phyloP scores from a whole-genome alignment of 2,329 filamentous ascomycete species.

The Dendryphion nanum region DNA sequence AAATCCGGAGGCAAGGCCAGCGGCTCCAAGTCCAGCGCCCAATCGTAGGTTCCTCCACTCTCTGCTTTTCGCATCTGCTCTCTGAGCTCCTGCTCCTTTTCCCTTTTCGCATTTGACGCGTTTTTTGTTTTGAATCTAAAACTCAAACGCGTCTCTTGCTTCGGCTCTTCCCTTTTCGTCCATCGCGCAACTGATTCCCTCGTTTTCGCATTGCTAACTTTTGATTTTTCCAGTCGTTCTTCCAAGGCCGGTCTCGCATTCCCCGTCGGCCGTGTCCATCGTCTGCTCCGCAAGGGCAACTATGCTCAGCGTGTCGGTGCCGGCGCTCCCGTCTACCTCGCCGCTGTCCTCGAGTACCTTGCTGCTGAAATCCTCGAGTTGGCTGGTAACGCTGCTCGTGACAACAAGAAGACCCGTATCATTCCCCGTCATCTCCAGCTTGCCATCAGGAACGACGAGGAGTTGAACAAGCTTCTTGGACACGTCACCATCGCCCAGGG shows the following conservation, averaged over 20 bases:
- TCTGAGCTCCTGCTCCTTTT: constrained; percentile 10
- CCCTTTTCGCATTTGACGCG: constrained; percentile 19
- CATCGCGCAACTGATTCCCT: constrained; percentile 15
- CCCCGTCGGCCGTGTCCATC: constrained; percentile 98
- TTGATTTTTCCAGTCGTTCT: constrained; percentile 70
- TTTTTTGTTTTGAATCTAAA: constrained; percentile 18
- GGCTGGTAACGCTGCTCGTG: constrained; percentile 96
- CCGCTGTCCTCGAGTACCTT: constrained; percentile 96
- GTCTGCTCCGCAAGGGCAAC: constrained; percentile 98
- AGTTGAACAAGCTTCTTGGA: constrained; percentile 97
- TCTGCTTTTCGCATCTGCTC: constrained; percentile 1
- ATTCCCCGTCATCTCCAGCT: constrained; percentile 98
- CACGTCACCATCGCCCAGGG: constrained; percentile 97
- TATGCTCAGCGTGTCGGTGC: constrained; percentile 99
- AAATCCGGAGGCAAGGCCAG: constrained; percentile 99
- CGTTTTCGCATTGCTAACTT: constrained; percentile 16
- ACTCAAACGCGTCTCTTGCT: constrained; percentile 41
- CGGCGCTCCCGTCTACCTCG: constrained; percentile 89
- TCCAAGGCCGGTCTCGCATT: constrained; percentile 99
- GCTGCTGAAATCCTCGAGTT: constrained; percentile 98
- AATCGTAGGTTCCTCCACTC: constrained; percentile 75
- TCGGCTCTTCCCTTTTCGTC: constrained; percentile 5
- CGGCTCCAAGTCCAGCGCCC: constrained; percentile 91
- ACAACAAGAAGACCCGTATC: constrained; percentile 99
- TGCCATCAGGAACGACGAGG: constrained; percentile 98